A percentile compares a stretch with the other conserved stretches of the same genome.
phyloP scores from a whole-genome alignment of 768 basidiomycete species.

The Ephemerocybe angulata region DNA sequence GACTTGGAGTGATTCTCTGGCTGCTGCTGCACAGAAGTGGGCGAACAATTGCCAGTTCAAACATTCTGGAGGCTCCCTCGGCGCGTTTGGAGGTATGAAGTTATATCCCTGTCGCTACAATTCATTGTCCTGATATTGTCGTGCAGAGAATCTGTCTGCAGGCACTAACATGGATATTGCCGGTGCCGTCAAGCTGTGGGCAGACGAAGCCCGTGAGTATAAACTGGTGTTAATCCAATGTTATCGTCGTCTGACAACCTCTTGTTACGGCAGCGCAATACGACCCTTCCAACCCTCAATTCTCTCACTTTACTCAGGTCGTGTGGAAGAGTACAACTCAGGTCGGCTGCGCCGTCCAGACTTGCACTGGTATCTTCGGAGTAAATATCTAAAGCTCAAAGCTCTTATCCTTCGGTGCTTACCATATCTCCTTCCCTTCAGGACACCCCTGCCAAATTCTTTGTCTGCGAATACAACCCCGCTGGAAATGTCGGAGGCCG shows the following conservation, averaged over 20 bases:
- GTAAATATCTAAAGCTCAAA: slow-evolving; percentile 31
- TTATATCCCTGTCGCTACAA: not conserved
- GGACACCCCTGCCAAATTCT: slow-evolving; percentile 42
- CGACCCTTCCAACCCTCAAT: slow-evolving; percentile 44
- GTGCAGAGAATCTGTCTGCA: slow-evolving; percentile 68
- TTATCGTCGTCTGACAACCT: not conserved
- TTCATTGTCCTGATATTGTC: not conserved
- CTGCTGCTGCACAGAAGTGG: slow-evolving; percentile 65
- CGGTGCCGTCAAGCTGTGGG: slow-evolving; percentile 56
- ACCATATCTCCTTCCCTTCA: not conserved
- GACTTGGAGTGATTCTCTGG: slow-evolving; percentile 60
- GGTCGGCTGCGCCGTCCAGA: slow-evolving; percentile 51
- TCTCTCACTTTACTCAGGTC: slow-evolving; percentile 58
- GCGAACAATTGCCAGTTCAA: slow-evolving; percentile 63
- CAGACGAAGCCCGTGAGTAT: slow-evolving; percentile 60
- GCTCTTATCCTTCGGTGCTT: not conserved
- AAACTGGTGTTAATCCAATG: not conserved
- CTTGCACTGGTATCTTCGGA: slow-evolving; percentile 49
- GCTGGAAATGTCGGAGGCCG: slow-evolving; percentile 62
- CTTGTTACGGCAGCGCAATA: slow-evolving; percentile 29
- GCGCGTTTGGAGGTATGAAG: slow-evolving; percentile 57
- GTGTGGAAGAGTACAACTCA: slow-evolving; percentile 58
- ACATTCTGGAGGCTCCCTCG: slow-evolving; percentile 67
- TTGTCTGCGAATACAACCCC: slow-evolving; percentile 67
- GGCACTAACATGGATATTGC: slow-evolving; percentile 55